These are phyloP conservation scores for Reticulascus tulasneorum DNA, from an alignment of 2,329 filamentous ascomycete species.

Conservation along the genomic window DNA sequence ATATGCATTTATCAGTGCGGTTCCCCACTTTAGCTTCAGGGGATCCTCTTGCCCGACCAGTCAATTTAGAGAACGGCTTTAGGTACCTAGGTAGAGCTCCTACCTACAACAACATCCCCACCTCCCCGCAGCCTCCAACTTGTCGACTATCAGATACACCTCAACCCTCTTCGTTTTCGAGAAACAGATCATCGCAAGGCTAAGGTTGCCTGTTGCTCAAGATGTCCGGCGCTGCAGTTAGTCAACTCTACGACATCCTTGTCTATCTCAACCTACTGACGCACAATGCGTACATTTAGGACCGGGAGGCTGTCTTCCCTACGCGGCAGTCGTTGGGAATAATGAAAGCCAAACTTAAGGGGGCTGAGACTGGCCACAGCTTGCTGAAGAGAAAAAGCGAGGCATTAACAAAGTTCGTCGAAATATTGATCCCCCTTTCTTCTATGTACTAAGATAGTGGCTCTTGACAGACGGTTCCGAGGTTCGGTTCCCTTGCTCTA, in stretches of 20 bases:
- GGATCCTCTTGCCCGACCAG: too few species aligned
- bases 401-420: constrained; percentile 86
- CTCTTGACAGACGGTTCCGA: constrained; percentile 71
- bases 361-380: constrained; percentile 85
- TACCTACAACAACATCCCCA: too few species aligned
- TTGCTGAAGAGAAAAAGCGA: constrained; percentile 97
- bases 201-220: constrained; percentile 14
- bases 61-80: too few species aligned
- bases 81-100: too few species aligned
- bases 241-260: too few species aligned
- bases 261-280: too few species aligned
- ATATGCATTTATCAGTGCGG: too few species aligned
- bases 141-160: too few species aligned
- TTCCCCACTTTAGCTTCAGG: too few species aligned
- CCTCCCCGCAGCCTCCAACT: too few species aligned
- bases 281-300: constrained; percentile 44
- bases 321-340: constrained; percentile 93
- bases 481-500: constrained; percentile 43
- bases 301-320: constrained; percentile 93
- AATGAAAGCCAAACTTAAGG: constrained; percentile 98
- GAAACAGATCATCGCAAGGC: constrained; percentile 9
- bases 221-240: constrained; percentile 38
- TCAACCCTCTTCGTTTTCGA: too few species aligned
- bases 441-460: constrained; percentile 1
- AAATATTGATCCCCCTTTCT: neutral